Conservation (phyloP, 768 basidiomycete species). For the Kwoniella mangroviensis region DNA sequence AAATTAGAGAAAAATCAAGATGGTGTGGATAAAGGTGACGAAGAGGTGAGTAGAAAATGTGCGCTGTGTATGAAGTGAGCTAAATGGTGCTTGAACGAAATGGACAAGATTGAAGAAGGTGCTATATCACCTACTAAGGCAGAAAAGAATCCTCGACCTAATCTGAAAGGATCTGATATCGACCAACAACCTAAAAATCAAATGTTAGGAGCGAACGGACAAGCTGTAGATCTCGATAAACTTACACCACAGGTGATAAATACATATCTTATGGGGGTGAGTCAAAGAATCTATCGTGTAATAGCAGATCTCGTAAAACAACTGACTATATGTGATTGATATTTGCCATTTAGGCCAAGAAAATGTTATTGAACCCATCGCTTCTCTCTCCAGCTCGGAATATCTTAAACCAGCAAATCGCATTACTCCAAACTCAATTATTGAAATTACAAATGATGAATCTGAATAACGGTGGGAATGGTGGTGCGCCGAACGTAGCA, state of each 20-base stretch:
- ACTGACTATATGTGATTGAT: neutral
- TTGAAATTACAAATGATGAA: constrained; percentile 48
- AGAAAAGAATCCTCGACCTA: constrained; percentile 17
- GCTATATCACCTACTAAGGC: constrained; percentile 5
- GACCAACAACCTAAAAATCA: constrained; percentile 13
- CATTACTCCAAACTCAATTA: constrained; percentile 38
- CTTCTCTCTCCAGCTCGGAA: constrained; percentile 28
- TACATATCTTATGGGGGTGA: constrained; percentile 48
- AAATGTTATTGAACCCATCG: constrained; percentile 45
- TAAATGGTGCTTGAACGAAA: too few relatives aligned
- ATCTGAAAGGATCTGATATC: constrained; percentile 11
- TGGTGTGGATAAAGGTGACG: constrained; percentile 58
- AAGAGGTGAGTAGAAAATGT: constrained; percentile 53
- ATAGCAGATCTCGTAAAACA: neutral
- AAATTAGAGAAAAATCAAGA: constrained; percentile 63
- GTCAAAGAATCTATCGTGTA: constrained; percentile 3
- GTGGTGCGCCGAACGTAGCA: neutral
- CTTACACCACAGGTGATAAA: constrained; percentile 47
- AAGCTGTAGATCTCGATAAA: constrained; percentile 41
- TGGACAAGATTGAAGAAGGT: constrained; percentile 19
- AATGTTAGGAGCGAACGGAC: constrained; percentile 32
- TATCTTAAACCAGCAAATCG: constrained; percentile 33
- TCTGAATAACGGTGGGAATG: constrained; percentile 26
- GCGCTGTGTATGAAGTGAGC: neutral
- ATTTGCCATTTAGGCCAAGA: constrained; percentile 47